Evolutionary conservation across 2,329 filamentous ascomycete species (phyloP).

Genomic region (Teratosphaeria gauchensis): DNA sequence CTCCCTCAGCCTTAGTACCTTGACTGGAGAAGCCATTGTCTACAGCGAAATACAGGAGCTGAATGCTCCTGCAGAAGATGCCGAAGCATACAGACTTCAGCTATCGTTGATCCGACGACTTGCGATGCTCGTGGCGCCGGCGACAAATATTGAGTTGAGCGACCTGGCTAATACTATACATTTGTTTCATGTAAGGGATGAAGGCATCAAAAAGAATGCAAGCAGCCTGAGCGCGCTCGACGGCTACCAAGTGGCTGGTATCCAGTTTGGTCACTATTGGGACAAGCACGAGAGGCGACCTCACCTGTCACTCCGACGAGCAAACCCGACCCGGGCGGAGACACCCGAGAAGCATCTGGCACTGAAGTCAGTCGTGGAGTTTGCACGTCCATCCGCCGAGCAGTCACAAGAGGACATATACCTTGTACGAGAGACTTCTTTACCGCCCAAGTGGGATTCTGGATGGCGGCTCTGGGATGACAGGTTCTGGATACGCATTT

Average conservation of each 20-base stretch:
- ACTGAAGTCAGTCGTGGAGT: not conserved
- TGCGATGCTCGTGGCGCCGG: slow-evolving; percentile 3
- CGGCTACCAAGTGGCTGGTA: not conserved
- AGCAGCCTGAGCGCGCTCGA: not conserved
- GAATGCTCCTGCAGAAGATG: not conserved
- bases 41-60: not conserved
- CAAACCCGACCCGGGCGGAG: not conserved
- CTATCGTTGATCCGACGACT: slow-evolving; percentile 2
- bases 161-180: not conserved
- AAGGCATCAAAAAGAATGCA: not conserved
- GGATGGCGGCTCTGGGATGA: slow-evolving; percentile 44
- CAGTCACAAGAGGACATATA: not conserved
- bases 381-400: not conserved
- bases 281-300: not conserved
- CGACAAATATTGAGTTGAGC: not conserved
- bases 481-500: slow-evolving; percentile 46
- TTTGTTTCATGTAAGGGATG: not conserved
- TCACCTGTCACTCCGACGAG: not conserved
- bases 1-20: slow-evolving; percentile 22
- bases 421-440: not conserved
- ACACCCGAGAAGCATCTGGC: not conserved
- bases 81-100: not conserved
- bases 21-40: not conserved
- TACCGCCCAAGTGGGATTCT: slow-evolving; percentile 5
- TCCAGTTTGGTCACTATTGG: not conserved